Base-by-base conservation (phyloP, 2,329 filamentous ascomycete genomes). In the Alternaria sp. region DNA sequence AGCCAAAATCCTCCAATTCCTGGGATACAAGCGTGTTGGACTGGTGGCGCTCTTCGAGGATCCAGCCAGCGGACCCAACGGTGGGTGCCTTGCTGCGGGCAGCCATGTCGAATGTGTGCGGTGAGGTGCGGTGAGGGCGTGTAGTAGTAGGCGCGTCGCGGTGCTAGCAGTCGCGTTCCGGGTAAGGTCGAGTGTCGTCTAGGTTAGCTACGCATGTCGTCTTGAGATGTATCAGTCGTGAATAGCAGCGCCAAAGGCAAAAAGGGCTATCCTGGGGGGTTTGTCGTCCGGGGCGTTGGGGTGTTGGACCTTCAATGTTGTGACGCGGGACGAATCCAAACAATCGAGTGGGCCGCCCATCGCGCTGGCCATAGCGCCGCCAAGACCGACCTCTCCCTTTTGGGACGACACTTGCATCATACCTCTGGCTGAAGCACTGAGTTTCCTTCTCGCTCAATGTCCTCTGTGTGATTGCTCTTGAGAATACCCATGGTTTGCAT, bases 1-100 rank as follows among this genome's bases (percentile, higher is more conserved):
- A 98, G 44, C 92, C 88, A 75, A 98, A 96, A 81, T 99, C 96
- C 69, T 98, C 94, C 56, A 92, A 87, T 79, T 98, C 95, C 57
- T 93, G 87, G 48, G 90, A 85, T 16, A 91, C 86, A 65, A 97
- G 89, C 67, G 92, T 87, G 56, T 89, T 83, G 14, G 92, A 90
- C 73, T 94, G 91, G 44, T 90, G 86, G 70, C 94, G 88, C 83
- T 99, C 95, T 68, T 92, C 89, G 32, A 89, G 83, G 67, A 97
- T 88, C 95, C 95, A 99, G 81, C 90, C 85, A 72, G 88, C 83
- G 62, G 93, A 95, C 78, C 93, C 94, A 69, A 97, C 89, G 74
- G 90, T 86, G 38, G 74, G 72, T 38, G 70, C 70, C 57, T 78
- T 79, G 62, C 62, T 77, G 51, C 74, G 74, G 51, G 71, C 63